Evolutionary conservation across 495 filamentous ascomycete genomes (phyloP), one percentile per base, ranked within the genome.

Genomic region (Xylaria curta): DNA sequence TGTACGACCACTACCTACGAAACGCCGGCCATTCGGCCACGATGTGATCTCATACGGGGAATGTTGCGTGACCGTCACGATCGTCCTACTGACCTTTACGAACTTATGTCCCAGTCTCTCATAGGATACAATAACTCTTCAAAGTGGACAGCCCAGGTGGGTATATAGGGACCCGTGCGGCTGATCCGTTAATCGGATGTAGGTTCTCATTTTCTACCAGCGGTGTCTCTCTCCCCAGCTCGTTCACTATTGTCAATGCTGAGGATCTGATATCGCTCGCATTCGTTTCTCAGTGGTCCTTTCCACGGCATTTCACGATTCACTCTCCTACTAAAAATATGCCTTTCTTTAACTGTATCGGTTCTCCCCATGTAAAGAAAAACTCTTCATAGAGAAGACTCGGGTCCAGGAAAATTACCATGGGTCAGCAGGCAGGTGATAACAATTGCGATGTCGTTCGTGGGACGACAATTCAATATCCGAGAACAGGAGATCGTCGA

Each of bases 121-220:
- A 66, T 75, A 70, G 68, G 58, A 71, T 66, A 56, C 58, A n/a
- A 60, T 36, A 31, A 51, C 51, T 31, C 59, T 59, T 17, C 49
- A 28, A 40, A 38, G 4, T 26, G 62, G 71, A 67, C 71, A 74
- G 68, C 46, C 61, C 66, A 51, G 54, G 65, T 73, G 66, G 70
- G 71, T 76, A 76, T 71, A 66, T 69, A 64, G 47, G 21, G 47
- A 66, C 21, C 56, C 69, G 72, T 73, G 74, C 73, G 73, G 77
- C 72, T 73, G 66, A 73, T 66, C 63, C 74, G 72, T 70, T 75
- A 54, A 70, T 69, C 64, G 31, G 28, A 51, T 56, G 49, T 51
- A 53, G 53, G 69, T 60, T 66, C 58, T 64, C 67, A 53, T 21
- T 33, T 56, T 70, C 21, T 13, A 28, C 33, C 47, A 69, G 46